Evolutionary conservation across 106 monocot genomes (phyloP).

Genomic region (Gastrodia elata): DNA sequence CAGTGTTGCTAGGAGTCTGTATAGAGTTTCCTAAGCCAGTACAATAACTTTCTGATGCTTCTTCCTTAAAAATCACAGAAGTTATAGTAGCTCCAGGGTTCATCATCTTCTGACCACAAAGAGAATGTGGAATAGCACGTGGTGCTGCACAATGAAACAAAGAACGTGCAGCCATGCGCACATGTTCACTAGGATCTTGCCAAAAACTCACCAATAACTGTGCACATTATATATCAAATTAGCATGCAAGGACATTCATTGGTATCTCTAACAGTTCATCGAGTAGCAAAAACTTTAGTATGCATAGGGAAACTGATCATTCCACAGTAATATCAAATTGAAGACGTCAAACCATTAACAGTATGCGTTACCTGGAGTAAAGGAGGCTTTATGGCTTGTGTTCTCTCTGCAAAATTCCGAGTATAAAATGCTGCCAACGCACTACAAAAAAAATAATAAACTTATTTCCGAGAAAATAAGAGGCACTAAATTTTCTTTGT

Average conservation of each 20-base stretch:
- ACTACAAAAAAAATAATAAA: slow-evolving; percentile 34
- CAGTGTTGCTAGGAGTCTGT: not conserved
- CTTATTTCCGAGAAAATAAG: slow-evolving; percentile 7
- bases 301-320: not conserved
- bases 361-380: slow-evolving; percentile 73
- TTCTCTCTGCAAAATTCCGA: slow-evolving; percentile 80
- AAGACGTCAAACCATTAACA: slow-evolving; percentile 19
- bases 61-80: slow-evolving; percentile 19
- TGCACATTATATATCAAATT: slow-evolving; percentile 10
- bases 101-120: slow-evolving; percentile 29
- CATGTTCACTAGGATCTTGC: slow-evolving; percentile 96
- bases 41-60: slow-evolving; percentile 8
- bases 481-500: not conserved
- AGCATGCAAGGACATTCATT: slow-evolving; percentile 1
- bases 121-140: slow-evolving; percentile 61
- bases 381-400: slow-evolving; percentile 86
- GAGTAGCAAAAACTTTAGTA: not conserved
- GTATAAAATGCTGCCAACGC: slow-evolving; percentile 96
- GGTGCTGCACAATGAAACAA: slow-evolving; percentile 98
- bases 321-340: slow-evolving; percentile 9
- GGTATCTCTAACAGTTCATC: not conserved
- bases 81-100: slow-evolving; percentile 14
- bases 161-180: slow-evolving; percentile 96
- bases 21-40: not conserved
- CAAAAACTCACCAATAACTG: slow-evolving; percentile 95